Base-by-base conservation (phyloP, 73 alveolate genomes). In the Paramecium biaurelia region DNA sequence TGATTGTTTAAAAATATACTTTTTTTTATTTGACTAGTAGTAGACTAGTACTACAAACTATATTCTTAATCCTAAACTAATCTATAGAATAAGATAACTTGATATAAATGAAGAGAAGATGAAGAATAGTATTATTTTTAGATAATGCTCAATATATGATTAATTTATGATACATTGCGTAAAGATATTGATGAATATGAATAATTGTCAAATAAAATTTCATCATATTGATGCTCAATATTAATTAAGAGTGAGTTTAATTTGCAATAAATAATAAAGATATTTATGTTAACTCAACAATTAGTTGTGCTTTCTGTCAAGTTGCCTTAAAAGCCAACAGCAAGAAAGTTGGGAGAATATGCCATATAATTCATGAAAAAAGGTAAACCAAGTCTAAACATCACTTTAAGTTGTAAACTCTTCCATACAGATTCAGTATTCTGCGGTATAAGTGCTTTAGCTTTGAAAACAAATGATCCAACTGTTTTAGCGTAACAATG, bases 391-490 rank as follows among this genome's bases (percentile, higher is more conserved):
- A 92, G 92, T 70, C 49, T 37, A 20, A 32, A 92, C 72, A 97
- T 95, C 18, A 76, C 86, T 41, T 94, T 95, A 42, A 86, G 97
- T 85, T 95, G 93, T 12, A 92, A 85, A 49, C 92, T 96, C 11
- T 96, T 96, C 93, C 98, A 96, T 92, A 95, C 99, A 37, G 99
- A 96, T 49, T 92, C 98, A 57, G 98, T 96, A 10, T 45, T 96
- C 30, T 95, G 98, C 85, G 99, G 99, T 11, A 32, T 96, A 18
- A 95, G 98, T 37, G 98, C 99, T 10, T 85, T 96, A 20, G 97
- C 98, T 10, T 72, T 95, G 94, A 93, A 85, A 70, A 95, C 99
- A n/a, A 96, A 96, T 85, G 97, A 98, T 21, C 99, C 99, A 18
- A 93, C 95, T 34, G 43, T 96, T 5, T 90, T 96, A 32, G 35